Conservation (phyloP, 2,329 filamentous ascomycete species). For the Phoma sp. region DNA sequence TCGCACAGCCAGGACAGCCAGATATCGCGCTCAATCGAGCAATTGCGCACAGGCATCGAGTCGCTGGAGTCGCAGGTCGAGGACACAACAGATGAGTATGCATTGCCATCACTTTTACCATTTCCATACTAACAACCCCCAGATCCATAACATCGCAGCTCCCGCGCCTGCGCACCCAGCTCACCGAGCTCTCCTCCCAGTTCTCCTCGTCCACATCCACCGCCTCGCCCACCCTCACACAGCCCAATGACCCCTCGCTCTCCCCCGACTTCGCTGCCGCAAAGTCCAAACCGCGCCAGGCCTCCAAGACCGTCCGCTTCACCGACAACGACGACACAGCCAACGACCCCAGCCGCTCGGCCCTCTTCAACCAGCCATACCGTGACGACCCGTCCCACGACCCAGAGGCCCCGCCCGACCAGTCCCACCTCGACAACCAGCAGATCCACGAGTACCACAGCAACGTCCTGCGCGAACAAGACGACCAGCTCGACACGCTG, state of each 20-base stretch:
- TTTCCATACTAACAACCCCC: slow-evolving; percentile 5
- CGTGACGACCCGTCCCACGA: slow-evolving; percentile 68
- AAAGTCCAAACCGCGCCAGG: slow-evolving; percentile 43
- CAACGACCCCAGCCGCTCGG: slow-evolving; percentile 60
- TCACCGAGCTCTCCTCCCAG: slow-evolving; percentile 77
- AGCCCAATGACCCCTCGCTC: slow-evolving; percentile 54
- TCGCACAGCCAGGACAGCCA: slow-evolving; percentile 85
- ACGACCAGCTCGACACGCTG: slow-evolving; percentile 87
- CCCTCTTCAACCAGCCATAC: slow-evolving; percentile 69
- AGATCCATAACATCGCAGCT: slow-evolving; percentile 63
- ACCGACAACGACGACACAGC: slow-evolving; percentile 61
- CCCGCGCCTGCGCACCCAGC: slow-evolving; percentile 73
- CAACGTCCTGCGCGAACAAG: slow-evolving; percentile 84
- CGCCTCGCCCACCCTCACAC: slow-evolving; percentile 48
- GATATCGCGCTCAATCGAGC: slow-evolving; percentile 86
- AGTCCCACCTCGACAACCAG: slow-evolving; percentile 72
- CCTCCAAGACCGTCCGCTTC: slow-evolving; percentile 84
- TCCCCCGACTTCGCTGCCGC: slow-evolving; percentile 48
- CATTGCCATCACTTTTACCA: too few relatives aligned
- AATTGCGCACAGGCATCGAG: slow-evolving; percentile 81
- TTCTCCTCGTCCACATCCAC: slow-evolving; percentile 63
- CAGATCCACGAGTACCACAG: slow-evolving; percentile 88
- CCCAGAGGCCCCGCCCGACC: slow-evolving; percentile 55
- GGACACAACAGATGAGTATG: slow-evolving; percentile 63
- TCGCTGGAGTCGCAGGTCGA: slow-evolving; percentile 70